Percentiles rank a stretch among this genome's conserved stretches.
Conservation (phyloP, 306 rosid species). For the Cicer chorassanicum region DNA sequence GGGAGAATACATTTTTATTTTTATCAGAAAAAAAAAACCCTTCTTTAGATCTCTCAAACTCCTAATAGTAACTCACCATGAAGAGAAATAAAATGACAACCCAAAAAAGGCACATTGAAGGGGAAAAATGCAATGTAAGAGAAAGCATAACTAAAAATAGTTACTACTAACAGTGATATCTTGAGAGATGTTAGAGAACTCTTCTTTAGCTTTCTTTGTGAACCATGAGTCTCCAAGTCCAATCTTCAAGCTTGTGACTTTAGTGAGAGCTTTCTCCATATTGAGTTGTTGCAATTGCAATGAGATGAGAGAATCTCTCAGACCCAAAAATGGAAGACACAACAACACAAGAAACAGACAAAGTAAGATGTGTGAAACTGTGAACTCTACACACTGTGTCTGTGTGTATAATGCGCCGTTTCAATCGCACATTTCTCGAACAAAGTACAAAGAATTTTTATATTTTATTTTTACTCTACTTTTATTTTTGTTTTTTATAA, state of each 20-base stretch:
- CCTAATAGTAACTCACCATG: conserved; percentile 21
- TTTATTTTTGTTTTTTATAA: no score
- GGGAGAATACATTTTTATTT: background rate
- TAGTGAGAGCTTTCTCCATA: conserved; percentile 95
- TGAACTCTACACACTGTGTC: no score
- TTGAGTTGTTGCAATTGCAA: conserved; percentile 4
- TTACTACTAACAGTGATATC: conserved; percentile 77
- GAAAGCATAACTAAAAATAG: background rate
- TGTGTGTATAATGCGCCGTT: no score
- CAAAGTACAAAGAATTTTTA: no score
- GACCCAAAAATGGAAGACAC: background rate
- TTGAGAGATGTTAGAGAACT: conserved; percentile 73
- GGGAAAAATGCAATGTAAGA: conserved; percentile 1
- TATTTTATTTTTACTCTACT: no score
- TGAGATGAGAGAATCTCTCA: conserved; percentile 20
- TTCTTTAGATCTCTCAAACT: conserved; percentile 54
- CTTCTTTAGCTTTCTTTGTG: conserved; percentile 90
- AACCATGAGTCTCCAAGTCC: conserved; percentile 79
- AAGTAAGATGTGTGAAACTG: no score
- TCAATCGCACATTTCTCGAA: no score
- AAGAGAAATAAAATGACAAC: conserved; percentile 35
- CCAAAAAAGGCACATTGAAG: conserved; percentile 48
- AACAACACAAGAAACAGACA: background rate
- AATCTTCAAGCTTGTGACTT: conserved; percentile 78
- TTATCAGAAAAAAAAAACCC: conserved; percentile 9